These are phyloP conservation scores for Candida schatavii DNA, from an alignment of 805 yeast genomes.

Conservation along the genomic window DNA sequence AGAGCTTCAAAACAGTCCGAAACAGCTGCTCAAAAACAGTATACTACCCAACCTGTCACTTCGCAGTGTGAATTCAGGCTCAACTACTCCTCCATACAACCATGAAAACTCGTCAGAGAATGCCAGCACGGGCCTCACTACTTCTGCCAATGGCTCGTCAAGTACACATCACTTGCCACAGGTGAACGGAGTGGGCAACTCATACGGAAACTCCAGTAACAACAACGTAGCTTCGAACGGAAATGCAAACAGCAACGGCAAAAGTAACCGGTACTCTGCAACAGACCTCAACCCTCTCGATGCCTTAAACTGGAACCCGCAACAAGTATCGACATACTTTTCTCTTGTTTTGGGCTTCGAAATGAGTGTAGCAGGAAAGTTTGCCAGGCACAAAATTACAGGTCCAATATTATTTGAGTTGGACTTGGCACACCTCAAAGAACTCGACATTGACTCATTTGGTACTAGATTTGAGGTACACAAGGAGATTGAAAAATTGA, in stretches of 20 bases:
- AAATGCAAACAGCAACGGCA: neutral
- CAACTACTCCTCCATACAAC: constrained; percentile 4
- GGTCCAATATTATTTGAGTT: constrained; percentile 83
- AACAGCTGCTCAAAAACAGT: constrained; percentile 2
- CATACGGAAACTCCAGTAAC: neutral
- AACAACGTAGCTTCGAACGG: neutral
- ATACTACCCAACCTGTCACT: neutral
- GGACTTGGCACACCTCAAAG: constrained; percentile 83
- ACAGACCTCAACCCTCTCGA: constrained; percentile 44
- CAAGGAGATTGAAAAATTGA: constrained; percentile 79
- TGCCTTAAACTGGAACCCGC: constrained; percentile 74
- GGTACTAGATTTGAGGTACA: constrained; percentile 93
- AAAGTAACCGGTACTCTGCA: constrained; percentile 11
- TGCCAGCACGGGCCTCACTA: neutral
- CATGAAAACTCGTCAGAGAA: neutral
- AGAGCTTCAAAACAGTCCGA: constrained; percentile 45
- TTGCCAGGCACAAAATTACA: constrained; percentile 82
- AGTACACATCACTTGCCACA: neutral
- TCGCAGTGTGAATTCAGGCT: neutral
- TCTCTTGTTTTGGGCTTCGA: constrained; percentile 69
- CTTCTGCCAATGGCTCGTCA: neutral
- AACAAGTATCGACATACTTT: constrained; percentile 80
- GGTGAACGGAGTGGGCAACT: neutral
- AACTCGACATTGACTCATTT: constrained; percentile 85
- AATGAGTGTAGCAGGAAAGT: constrained; percentile 68